A percentile compares a stretch with the other conserved stretches of the same genome.
These are phyloP conservation scores for Gossypium raimondii DNA, from an alignment of 345 rosid species.

Conservation along the genomic window DNA sequence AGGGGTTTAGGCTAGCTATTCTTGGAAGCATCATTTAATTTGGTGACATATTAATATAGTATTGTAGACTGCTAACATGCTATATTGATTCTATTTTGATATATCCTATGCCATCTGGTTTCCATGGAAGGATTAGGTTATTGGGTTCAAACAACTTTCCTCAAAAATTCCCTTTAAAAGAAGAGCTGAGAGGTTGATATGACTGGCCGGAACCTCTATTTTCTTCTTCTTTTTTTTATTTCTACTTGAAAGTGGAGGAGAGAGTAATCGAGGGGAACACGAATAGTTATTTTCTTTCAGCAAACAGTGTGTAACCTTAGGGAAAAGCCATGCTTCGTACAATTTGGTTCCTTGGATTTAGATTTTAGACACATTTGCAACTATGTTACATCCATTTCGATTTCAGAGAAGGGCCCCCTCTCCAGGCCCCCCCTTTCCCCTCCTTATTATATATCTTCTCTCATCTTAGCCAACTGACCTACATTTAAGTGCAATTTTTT, in stretches of 20 bases:
- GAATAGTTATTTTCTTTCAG: constrained; percentile 20
- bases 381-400: constrained; percentile 32
- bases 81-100: background rate
- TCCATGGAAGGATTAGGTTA: background rate
- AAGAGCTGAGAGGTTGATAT: constrained; percentile 22
- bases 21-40: background rate
- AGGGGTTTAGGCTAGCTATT: background rate
- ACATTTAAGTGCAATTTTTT: too few species aligned
- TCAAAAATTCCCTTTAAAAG: constrained; percentile 30
- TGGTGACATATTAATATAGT: background rate
- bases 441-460: background rate
- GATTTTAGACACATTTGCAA: constrained; percentile 16
- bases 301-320: constrained; percentile 27
- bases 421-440: background rate
- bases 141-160: constrained; percentile 16
- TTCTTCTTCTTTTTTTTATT: constrained; percentile 2
- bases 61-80: too few species aligned
- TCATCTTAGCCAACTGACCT: background rate
- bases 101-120: background rate
- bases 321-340: constrained; percentile 17
- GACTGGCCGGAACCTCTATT: constrained; percentile 10
- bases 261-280: constrained; percentile 21
- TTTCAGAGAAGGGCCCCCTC: constrained; percentile 29
- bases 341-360: constrained; percentile 26
- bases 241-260: constrained; percentile 9